A percentile compares a stretch with the other conserved stretches of the same genome.
Conservation (phyloP, 2,329 filamentous ascomycete species). For the Fusarium sp. region DNA sequence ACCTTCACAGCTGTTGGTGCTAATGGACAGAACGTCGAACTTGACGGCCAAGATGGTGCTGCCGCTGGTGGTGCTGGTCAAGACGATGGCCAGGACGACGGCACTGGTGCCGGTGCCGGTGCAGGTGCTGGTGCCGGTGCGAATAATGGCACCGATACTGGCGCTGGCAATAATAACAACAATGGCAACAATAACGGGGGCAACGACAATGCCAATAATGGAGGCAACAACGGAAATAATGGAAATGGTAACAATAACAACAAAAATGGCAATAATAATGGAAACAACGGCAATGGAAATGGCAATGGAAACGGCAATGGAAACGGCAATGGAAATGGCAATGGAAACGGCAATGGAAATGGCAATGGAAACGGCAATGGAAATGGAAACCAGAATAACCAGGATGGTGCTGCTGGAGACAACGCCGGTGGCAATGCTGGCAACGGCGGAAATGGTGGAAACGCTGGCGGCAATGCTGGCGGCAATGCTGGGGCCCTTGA, state of each 20-base stretch:
- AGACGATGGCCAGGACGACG: constrained; percentile 61
- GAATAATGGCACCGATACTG: no score
- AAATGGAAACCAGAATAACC: constrained; percentile 12
- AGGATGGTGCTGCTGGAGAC: constrained; percentile 1
- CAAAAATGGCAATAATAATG: not conserved
- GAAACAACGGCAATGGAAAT: constrained; percentile 9
- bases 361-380: not conserved
- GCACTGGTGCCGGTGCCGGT: constrained; percentile 7
- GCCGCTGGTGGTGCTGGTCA: constrained; percentile 39
- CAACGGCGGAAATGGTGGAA: constrained; percentile 18
- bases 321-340: not conserved
- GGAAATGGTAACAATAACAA: not conserved
- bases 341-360: not conserved
- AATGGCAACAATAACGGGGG: constrained; percentile 16
- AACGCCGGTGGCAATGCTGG: not conserved
- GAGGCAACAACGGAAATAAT: not conserved
- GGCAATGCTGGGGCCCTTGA: constrained; percentile 56
- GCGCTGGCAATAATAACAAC: constrained; percentile 15
- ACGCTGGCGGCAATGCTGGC: constrained; percentile 50
- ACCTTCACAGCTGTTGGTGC: constrained; percentile 65
- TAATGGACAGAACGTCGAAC: constrained; percentile 50
- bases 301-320: not conserved
- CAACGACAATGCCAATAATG: constrained; percentile 3
- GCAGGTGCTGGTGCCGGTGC: not conserved
- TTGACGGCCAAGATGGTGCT: constrained; percentile 55